Conservation (phyloP, 202 grass and related monocot genomes). For the Schoenoplectus tabernaemontani region DNA sequence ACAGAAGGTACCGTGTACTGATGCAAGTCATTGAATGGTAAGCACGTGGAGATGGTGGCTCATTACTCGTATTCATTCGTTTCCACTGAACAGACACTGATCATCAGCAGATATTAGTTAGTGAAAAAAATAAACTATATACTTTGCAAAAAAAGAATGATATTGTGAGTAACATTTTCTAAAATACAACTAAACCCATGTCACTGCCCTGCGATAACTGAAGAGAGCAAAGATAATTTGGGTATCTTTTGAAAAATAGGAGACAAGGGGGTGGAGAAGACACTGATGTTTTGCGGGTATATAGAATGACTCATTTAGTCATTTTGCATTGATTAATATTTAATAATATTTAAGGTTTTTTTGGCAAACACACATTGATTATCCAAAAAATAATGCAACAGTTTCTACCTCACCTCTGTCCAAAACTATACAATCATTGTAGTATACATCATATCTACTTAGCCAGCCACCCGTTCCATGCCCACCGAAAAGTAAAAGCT, state of each 20-base stretch:
- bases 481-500: slow-evolving; percentile 95
- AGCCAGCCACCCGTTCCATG: slow-evolving; percentile 96
- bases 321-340: not conserved
- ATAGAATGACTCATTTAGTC: not conserved
- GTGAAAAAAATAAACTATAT: no score
- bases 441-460: slow-evolving; percentile 93
- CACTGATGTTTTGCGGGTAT: not conserved
- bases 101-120: slow-evolving; percentile 25
- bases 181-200: not conserved
- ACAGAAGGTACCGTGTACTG: slow-evolving; percentile 73
- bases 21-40: slow-evolving; percentile 92
- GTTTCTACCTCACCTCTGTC: slow-evolving; percentile 65
- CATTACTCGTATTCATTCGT: slow-evolving; percentile 56
- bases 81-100: slow-evolving; percentile 96
- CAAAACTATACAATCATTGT: slow-evolving; percentile 93
- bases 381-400: not conserved
- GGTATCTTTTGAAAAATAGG: not conserved
- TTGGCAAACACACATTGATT: not conserved
- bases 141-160: not conserved
- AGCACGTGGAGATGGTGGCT: slow-evolving; percentile 66
- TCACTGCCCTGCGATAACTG: not conserved
- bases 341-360: not conserved
- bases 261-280: not conserved
- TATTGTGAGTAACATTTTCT: not conserved
- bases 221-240: not conserved